Evolutionary conservation across 257 asterid genomes (phyloP).

Genomic region (Lycium ferocissimum): DNA sequence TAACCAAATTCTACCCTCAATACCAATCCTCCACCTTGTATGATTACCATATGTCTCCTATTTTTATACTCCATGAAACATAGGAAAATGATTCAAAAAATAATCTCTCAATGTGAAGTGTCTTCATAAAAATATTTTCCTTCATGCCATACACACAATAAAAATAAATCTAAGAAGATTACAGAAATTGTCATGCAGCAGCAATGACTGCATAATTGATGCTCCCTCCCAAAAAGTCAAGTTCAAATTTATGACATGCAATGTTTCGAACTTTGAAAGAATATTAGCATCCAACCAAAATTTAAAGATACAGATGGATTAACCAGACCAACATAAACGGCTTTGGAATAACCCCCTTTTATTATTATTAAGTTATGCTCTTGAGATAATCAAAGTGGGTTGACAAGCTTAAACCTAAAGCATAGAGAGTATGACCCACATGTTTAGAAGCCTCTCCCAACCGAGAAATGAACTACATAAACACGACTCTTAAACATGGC

Average conservation of each 20-base stretch:
- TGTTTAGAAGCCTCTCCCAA: not conserved
- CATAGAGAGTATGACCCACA: not conserved
- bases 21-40: not conserved
- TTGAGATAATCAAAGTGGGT: constrained; percentile 14
- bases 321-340: constrained; percentile 8
- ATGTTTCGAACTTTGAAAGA: not conserved
- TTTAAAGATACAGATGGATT: not conserved
- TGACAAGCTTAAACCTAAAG: not conserved
- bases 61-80: not conserved
- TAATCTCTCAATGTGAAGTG: not conserved
- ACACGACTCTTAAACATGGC: not conserved
- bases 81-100: not conserved
- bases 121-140: not conserved
- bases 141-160: not conserved
- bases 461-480: not conserved
- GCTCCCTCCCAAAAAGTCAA: not conserved
- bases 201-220: not conserved
- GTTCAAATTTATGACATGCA: not conserved
- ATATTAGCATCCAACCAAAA: not conserved
- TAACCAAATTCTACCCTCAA: not conserved
- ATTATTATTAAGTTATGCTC: not conserved
- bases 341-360: not conserved
- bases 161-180: not conserved
- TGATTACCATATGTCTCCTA: not conserved
- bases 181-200: not conserved